Percentiles rank a stretch among this genome's conserved stretches.
Conservation (phyloP, 345 rosid genomes). For the Heritiera littoralis region DNA sequence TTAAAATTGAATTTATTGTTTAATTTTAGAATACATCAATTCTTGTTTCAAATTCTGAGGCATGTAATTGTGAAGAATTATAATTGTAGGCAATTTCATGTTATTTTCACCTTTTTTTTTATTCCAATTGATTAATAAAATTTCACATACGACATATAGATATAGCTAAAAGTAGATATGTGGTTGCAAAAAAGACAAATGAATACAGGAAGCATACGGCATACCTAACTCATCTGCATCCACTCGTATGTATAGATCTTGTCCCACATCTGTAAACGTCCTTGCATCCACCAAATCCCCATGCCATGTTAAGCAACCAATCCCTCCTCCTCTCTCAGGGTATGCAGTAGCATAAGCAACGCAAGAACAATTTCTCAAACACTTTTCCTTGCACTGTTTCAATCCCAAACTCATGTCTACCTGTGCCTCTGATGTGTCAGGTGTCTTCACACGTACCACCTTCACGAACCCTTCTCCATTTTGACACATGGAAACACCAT, state of each 20-base stretch:
- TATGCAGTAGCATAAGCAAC: slow-evolving; percentile 54
- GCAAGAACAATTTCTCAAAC: slow-evolving; percentile 59
- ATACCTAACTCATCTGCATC: slow-evolving; percentile 57
- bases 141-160: too few relatives aligned
- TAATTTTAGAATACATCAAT: too few relatives aligned
- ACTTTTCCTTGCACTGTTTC: slow-evolving; percentile 38
- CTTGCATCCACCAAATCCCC: slow-evolving; percentile 47
- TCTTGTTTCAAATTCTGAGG: too few relatives aligned
- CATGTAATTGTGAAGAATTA: too few relatives aligned
- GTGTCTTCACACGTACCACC: too few relatives aligned
- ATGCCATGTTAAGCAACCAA: slow-evolving; percentile 62
- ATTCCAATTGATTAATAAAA: too few relatives aligned
- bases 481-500: neutral
- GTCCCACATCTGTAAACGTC: slow-evolving; percentile 40
- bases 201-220: slow-evolving; percentile 23
- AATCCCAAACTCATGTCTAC: slow-evolving; percentile 41
- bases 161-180: too few relatives aligned
- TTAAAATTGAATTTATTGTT: too few relatives aligned
- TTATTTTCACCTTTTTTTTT: too few relatives aligned
- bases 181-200: too few relatives aligned
- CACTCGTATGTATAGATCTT: slow-evolving; percentile 50
- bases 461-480: too few relatives aligned
- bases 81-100: too few relatives aligned
- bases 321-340: slow-evolving; percentile 35
- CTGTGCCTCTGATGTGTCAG: neutral